A percentile compares a stretch with the other conserved stretches of the same genome.
phyloP scores from a whole-genome alignment of 2,329 filamentous ascomycete species.

The Arthrobotrys conoides region DNA sequence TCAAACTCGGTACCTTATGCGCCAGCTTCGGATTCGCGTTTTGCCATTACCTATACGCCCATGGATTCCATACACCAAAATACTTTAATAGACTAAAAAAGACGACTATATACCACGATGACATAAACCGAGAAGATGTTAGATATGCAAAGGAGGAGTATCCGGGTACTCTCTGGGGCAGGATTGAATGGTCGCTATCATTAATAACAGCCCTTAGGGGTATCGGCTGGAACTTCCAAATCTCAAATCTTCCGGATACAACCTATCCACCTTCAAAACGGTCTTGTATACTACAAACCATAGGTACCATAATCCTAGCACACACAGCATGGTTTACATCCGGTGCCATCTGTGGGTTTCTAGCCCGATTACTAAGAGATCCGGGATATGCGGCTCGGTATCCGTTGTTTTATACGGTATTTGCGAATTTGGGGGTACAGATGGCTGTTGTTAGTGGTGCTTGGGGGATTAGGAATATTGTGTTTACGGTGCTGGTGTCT shows the following conservation, averaged over 20 bases:
- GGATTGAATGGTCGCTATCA: slow-evolving; percentile 19
- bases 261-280: not conserved
- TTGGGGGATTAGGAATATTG: slow-evolving; percentile 24
- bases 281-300: not conserved
- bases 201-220: not conserved
- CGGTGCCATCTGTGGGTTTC: not conserved
- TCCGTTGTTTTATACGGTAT: not conserved
- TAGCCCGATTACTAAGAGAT: not conserved
- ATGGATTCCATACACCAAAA: slow-evolving; percentile 39
- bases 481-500: slow-evolving; percentile 8
- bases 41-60: slow-evolving; percentile 33
- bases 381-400: not conserved
- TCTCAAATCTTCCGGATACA: not conserved
- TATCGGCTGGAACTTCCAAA: slow-evolving; percentile 21
- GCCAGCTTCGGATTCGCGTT: slow-evolving; percentile 18
- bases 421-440: slow-evolving; percentile 6
- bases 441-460: not conserved
- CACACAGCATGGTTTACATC: not conserved
- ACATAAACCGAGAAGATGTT: no score
- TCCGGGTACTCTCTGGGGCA: slow-evolving; percentile 1
- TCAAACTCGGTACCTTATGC: slow-evolving; percentile 12
- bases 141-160: slow-evolving; percentile 9
- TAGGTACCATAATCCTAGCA: not conserved
- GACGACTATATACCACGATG: no score
- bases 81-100: slow-evolving; percentile 24